Evolutionary conservation across 805 yeast species (phyloP).

Genomic region (Candida anglica): DNA sequence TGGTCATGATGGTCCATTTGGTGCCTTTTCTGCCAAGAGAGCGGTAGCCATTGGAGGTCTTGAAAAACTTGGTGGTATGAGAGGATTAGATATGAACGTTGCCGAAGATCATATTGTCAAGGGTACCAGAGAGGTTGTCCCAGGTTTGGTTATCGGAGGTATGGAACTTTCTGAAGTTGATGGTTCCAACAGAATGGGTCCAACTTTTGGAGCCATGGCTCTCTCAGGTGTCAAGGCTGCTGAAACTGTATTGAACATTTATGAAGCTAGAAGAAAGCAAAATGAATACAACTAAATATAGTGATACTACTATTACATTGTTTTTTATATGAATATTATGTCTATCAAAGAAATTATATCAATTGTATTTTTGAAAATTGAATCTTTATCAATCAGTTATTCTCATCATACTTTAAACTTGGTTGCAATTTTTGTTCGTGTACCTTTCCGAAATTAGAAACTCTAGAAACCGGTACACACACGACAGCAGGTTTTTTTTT

Average conservation of each 20-base stretch:
- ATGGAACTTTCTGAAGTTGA: slow-evolving; percentile 79
- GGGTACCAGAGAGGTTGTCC: slow-evolving; percentile 60
- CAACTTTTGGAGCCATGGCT: slow-evolving; percentile 80
- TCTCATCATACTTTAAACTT: no score
- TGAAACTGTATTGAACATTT: slow-evolving; percentile 42
- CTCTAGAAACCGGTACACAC: no score
- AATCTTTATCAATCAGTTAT: no score
- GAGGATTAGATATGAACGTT: slow-evolving; percentile 73
- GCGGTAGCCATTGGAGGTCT: slow-evolving; percentile 17
- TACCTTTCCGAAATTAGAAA: no score
- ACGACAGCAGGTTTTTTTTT: no score
- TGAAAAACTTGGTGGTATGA: slow-evolving; percentile 56
- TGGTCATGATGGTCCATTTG: slow-evolving; percentile 83
- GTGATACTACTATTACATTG: slow-evolving; percentile 16
- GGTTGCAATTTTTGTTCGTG: no score
- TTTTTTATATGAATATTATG: no score
- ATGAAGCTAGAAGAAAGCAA: slow-evolving; percentile 33
- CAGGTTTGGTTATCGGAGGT: slow-evolving; percentile 67
- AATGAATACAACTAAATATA: slow-evolving; percentile 16
- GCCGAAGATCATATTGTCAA: slow-evolving; percentile 76
- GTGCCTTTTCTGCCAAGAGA: slow-evolving; percentile 75
- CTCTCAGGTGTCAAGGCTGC: slow-evolving; percentile 79
- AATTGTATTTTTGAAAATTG: no score
- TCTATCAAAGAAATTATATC: no score
- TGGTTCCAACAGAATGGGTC: slow-evolving; percentile 81